phyloP scores from a whole-genome alignment of 805 yeast species.

The Pichia cephalocereana region DNA sequence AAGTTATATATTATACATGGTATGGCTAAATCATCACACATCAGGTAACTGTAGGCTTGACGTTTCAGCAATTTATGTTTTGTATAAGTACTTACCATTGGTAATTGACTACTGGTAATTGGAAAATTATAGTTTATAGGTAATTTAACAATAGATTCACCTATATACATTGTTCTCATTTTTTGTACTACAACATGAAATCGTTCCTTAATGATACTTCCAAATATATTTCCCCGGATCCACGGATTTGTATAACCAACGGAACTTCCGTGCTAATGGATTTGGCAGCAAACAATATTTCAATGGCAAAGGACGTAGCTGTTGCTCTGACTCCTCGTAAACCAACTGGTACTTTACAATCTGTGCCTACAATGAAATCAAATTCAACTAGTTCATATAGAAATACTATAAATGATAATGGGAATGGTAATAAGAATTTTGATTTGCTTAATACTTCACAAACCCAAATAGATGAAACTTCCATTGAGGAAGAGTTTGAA shows the following conservation, averaged over 20 bases:
- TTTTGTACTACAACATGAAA: not conserved
- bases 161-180: too few relatives aligned
- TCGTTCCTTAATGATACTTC: not conserved
- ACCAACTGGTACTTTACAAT: not conserved
- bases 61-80: too few relatives aligned
- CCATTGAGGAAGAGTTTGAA: constrained; percentile 1
- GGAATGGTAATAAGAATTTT: not conserved
- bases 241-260: not conserved
- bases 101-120: too few relatives aligned
- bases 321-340: not conserved
- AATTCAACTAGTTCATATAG: not conserved
- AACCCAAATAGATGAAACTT: not conserved
- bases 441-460: too few relatives aligned
- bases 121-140: too few relatives aligned
- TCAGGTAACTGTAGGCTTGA: too few relatives aligned
- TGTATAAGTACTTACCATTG: too few relatives aligned
- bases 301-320: not conserved
- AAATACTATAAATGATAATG: not conserved
- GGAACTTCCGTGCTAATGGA: not conserved
- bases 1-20: too few relatives aligned
- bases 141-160: too few relatives aligned
- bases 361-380: too few relatives aligned
- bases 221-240: constrained; percentile 1
- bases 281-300: not conserved
- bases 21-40: too few relatives aligned